Percentiles rank a stretch among this genome's conserved stretches.
Evolutionary conservation across 306 rosid species (phyloP).

Genomic region (Cicer judaicum): DNA sequence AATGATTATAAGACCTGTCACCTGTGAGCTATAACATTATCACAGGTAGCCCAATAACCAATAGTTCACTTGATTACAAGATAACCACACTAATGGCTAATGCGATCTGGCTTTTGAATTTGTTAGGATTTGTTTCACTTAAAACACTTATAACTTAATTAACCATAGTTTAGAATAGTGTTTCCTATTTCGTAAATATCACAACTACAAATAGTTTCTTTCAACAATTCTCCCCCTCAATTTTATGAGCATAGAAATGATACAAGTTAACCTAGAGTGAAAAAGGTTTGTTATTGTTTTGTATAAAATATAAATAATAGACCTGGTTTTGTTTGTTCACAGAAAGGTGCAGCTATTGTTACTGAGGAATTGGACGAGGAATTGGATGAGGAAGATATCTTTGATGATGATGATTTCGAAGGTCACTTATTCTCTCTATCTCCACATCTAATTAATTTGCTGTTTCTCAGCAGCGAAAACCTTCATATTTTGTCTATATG

Average conservation of each 20-base stretch:
- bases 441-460: not conserved
- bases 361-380: conserved; percentile 76
- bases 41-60: not conserved
- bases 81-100: not conserved
- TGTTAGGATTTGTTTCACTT: conserved; percentile 6
- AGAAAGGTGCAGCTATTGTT: conserved; percentile 75
- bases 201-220: not conserved
- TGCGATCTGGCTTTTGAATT: conserved; percentile 14
- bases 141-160: conserved; percentile 12
- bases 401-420: conserved; percentile 93
- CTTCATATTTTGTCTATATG: not conserved
- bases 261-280: conserved; percentile 2
- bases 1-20: conserved; percentile 1
- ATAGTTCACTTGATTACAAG: conserved; percentile 16
- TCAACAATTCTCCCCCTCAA: conserved; percentile 24
- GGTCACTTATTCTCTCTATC: conserved; percentile 54
- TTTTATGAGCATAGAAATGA: conserved; percentile 14
- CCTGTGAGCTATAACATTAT: not conserved
- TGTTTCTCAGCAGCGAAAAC: not conserved
- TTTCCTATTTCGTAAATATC: conserved; percentile 7
- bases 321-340: conserved; percentile 28
- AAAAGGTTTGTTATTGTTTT: not conserved
- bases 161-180: conserved; percentile 26
- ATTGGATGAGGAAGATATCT: conserved; percentile 72
- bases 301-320: not conserved